Percentiles rank a stretch among this genome's conserved stretches.
Conservation (phyloP, 1,139 yeast species). For the Ogataea hybrid region DNA sequence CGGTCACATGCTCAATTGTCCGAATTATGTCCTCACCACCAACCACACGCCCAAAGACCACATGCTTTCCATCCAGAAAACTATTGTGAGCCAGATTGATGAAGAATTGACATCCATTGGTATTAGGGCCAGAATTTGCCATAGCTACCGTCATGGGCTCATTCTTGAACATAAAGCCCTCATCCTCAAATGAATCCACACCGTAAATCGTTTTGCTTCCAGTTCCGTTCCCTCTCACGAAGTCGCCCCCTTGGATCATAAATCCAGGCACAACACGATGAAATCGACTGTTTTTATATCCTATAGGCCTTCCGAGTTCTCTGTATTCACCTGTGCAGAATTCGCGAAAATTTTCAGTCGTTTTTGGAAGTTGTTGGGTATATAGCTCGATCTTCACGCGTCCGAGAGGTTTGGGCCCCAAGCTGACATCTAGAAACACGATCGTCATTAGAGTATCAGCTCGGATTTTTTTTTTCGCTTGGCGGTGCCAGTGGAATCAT, state of each 20-base stretch:
- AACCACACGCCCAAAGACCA: slow-evolving; percentile 52
- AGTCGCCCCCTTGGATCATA: slow-evolving; percentile 59
- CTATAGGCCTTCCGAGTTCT: slow-evolving; percentile 36
- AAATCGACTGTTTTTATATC: slow-evolving; percentile 32
- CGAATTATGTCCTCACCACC: slow-evolving; percentile 52
- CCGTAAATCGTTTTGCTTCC: slow-evolving; percentile 44
- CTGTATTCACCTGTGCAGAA: slow-evolving; percentile 54
- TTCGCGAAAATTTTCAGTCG: slow-evolving; percentile 53
- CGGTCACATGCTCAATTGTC: slow-evolving; percentile 39
- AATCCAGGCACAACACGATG: slow-evolving; percentile 52
- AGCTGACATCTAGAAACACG: slow-evolving; percentile 41
- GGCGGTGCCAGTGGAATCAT: slow-evolving; percentile 1
- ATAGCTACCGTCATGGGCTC: slow-evolving; percentile 35
- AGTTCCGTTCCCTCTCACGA: slow-evolving; percentile 43
- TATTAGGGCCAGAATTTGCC: slow-evolving; percentile 47
- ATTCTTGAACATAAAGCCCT: slow-evolving; percentile 34
- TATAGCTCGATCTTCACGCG: slow-evolving; percentile 46
- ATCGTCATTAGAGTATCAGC: slow-evolving; percentile 26
- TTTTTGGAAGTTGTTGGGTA: slow-evolving; percentile 42
- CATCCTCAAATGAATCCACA: slow-evolving; percentile 32
- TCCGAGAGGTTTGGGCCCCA: slow-evolving; percentile 34
- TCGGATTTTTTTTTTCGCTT: slow-evolving; percentile 1
- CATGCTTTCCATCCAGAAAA: slow-evolving; percentile 52
- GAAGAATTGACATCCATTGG: slow-evolving; percentile 57
- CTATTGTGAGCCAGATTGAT: slow-evolving; percentile 51